Evolutionary conservation across 2,329 filamentous ascomycete species (phyloP).

Genomic region (Botrytis pseudocinerea): DNA sequence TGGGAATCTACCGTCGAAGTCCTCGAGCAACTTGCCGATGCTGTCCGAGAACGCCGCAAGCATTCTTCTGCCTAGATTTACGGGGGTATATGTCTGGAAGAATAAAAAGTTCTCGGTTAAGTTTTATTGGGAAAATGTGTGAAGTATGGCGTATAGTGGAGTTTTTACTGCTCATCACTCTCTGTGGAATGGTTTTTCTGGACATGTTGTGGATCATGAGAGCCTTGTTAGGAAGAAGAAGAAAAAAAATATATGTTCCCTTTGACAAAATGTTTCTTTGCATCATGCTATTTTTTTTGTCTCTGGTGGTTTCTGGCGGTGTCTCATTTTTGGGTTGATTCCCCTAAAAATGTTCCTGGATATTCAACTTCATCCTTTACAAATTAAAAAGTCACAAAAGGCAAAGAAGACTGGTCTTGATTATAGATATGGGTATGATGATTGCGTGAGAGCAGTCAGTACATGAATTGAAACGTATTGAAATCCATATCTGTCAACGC

Average conservation of each 20-base stretch:
- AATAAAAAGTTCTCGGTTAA: slow-evolving; percentile 2
- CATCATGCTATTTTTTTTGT: not conserved
- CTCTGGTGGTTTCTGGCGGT: not conserved
- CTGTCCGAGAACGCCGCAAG: slow-evolving; percentile 71
- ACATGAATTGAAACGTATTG: not conserved
- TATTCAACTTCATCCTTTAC: slow-evolving; percentile 9
- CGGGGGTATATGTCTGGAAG: not conserved
- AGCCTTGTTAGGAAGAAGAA: not conserved
- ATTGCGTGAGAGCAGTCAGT: not conserved
- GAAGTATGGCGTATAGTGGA: slow-evolving; percentile 15
- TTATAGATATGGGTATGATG: not conserved
- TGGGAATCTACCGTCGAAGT: slow-evolving; percentile 84
- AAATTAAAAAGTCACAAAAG: not conserved
- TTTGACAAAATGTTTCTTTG: not conserved
- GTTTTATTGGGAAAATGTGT: not conserved
- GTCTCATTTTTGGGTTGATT: not conserved
- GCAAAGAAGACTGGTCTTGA: not conserved
- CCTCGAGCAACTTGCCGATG: slow-evolving; percentile 81
- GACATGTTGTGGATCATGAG: slow-evolving; percentile 3
- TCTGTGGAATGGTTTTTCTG: slow-evolving; percentile 4
- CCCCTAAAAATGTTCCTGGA: not conserved
- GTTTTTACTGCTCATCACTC: slow-evolving; percentile 4
- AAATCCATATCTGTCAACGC: not conserved
- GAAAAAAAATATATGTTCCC: not conserved
- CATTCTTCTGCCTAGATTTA: slow-evolving; percentile 8